Evolutionary conservation across 805 yeast genomes (phyloP).

Genomic region (Starmerella vitae): DNA sequence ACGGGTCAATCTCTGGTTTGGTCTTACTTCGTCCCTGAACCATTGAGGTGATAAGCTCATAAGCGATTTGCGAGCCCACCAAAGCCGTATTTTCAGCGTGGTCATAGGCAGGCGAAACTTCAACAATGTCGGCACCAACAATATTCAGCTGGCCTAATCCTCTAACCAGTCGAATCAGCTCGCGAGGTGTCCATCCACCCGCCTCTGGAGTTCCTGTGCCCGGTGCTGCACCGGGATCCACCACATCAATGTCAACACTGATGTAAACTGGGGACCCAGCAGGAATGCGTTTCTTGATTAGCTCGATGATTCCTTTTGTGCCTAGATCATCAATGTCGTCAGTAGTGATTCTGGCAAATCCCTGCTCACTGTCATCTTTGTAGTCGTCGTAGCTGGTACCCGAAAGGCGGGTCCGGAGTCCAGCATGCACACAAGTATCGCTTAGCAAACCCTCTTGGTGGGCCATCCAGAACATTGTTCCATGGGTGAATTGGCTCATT

Average conservation of each 20-base stretch:
- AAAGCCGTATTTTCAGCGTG: constrained; percentile 48
- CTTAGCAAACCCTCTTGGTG: constrained; percentile 49
- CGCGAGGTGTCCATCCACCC: constrained; percentile 62
- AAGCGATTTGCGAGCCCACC: constrained; percentile 54
- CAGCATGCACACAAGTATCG: constrained; percentile 56
- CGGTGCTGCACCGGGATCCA: constrained; percentile 63
- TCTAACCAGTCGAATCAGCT: constrained; percentile 45
- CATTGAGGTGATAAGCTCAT: constrained; percentile 60
- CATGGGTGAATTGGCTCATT: constrained; percentile 57
- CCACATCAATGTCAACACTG: constrained; percentile 60
- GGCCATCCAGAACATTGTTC: constrained; percentile 80
- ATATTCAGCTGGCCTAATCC: constrained; percentile 46
- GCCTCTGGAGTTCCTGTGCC: constrained; percentile 72
- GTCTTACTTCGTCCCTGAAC: constrained; percentile 34
- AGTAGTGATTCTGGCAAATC: constrained; percentile 55
- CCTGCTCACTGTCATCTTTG: constrained; percentile 51
- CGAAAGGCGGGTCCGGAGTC: constrained; percentile 58
- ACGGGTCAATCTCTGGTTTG: constrained; percentile 20
- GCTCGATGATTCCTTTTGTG: constrained; percentile 41
- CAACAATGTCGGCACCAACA: constrained; percentile 68
- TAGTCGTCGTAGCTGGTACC: constrained; percentile 49
- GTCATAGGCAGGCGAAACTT: constrained; percentile 55
- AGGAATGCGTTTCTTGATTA: constrained; percentile 44
- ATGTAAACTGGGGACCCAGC: constrained; percentile 52
- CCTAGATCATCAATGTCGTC: constrained; percentile 66